These are phyloP conservation scores for Wickerhamiella allomyrinae DNA, from an alignment of 805 yeast species.

Conservation along the genomic window DNA sequence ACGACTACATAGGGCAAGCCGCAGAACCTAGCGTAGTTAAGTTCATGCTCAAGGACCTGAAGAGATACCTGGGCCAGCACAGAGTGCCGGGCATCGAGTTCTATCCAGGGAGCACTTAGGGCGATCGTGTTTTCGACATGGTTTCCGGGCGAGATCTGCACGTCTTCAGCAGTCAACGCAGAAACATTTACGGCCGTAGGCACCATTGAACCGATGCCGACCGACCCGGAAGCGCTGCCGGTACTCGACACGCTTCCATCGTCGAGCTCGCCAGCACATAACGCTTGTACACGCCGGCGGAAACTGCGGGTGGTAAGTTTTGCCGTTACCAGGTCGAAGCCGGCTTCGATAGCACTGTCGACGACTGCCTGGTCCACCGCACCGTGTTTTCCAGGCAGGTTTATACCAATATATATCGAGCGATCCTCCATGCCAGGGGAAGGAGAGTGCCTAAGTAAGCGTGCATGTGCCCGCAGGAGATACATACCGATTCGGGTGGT, in stretches of 20 bases:
- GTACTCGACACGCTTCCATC: not conserved
- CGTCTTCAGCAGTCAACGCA: conserved; percentile 30
- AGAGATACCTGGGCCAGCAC: conserved; percentile 38
- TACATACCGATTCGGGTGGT: no score
- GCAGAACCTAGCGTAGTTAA: conserved; percentile 42
- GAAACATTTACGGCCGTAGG: conserved; percentile 22
- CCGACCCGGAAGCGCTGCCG: not conserved
- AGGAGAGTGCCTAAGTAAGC: not conserved
- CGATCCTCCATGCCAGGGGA: conserved; percentile 5
- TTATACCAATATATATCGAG: conserved; percentile 23
- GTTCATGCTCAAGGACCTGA: conserved; percentile 45
- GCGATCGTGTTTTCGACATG: conserved; percentile 37
- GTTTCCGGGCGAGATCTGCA: conserved; percentile 30
- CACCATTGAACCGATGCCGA: conserved; percentile 9
- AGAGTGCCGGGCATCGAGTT: conserved; percentile 40
- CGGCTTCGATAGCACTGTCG: conserved; percentile 25
- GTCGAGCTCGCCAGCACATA: conserved; percentile 9
- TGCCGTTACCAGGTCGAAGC: conserved; percentile 39
- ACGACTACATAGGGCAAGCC: conserved; percentile 43
- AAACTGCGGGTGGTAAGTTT: conserved; percentile 38
- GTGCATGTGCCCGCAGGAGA: no score
- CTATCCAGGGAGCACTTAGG: conserved; percentile 54
- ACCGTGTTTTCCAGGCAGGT: conserved; percentile 23
- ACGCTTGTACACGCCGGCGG: conserved; percentile 18
- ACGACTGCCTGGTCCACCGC: conserved; percentile 19